These are phyloP conservation scores for Beauveria sp. DNA, from an alignment of 2,329 filamentous ascomycete species.

Conservation along the genomic window DNA sequence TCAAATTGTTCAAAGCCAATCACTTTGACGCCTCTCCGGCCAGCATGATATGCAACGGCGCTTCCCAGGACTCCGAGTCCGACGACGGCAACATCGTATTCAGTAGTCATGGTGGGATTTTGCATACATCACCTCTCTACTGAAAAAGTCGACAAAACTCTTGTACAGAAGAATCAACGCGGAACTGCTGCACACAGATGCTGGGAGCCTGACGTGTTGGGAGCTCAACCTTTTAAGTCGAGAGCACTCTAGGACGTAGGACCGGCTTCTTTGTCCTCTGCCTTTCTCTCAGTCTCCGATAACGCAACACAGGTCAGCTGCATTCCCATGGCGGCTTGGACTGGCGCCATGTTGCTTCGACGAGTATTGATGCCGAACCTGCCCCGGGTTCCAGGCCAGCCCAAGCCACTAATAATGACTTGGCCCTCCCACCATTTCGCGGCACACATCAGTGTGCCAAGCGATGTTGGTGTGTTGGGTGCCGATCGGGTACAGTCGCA, in stretches of 20 bases:
- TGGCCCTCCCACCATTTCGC: background rate
- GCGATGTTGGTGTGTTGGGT: background rate
- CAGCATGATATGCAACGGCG: slow-evolving; percentile 14
- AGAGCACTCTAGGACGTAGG: background rate
- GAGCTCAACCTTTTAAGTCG: background rate
- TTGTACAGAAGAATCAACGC: background rate
- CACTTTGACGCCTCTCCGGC: slow-evolving; percentile 17
- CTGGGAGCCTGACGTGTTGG: background rate
- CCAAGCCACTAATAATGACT: background rate
- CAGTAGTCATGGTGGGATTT: background rate
- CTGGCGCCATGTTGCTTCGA: background rate
- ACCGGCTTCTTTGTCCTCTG: background rate
- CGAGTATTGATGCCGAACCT: background rate
- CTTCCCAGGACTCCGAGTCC: slow-evolving; percentile 14
- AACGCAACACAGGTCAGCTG: slow-evolving; percentile 7
- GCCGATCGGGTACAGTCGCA: background rate
- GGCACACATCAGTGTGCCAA: background rate
- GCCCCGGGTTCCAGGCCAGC: slow-evolving; percentile 1
- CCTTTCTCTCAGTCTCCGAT: background rate
- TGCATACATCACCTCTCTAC: too few relatives aligned
- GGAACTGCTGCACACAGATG: background rate
- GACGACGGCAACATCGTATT: slow-evolving; percentile 12
- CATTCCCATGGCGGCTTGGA: background rate
- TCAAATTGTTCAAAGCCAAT: slow-evolving; percentile 20
- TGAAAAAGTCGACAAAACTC: too few relatives aligned